Base-by-base conservation (phyloP, 2,329 filamentous ascomycete species). In the Neonectria punicea region DNA sequence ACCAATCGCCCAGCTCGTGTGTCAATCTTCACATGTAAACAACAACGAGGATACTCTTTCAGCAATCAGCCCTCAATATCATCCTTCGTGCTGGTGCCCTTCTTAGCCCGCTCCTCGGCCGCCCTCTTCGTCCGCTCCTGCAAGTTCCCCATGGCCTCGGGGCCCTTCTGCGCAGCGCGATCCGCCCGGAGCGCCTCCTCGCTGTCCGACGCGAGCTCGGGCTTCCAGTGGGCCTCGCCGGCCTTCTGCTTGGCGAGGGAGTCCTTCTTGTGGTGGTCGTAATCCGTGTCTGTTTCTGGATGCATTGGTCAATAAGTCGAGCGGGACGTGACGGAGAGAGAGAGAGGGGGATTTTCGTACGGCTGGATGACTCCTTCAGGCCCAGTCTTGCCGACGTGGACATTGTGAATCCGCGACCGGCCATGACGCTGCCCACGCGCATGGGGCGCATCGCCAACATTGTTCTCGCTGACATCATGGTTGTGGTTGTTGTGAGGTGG, bases 171-270 rank as follows among this genome's bases (percentile, higher is more conserved):
- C 11, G 44, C 20, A 28, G 66, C 65, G 32, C 87, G 87, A 76
- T 91, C 92, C 44, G 89, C 91, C 82, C 87, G 90, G 79, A 96
- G 85, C 72, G 88, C 88, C 78, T 92, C 92, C 83, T 97, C 93
- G 79, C 90, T 92, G 79, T 93, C 89, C 54, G 89, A 92, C 3
- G 93, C 92, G 54, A 97, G 84, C 77, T 91, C 89, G 22, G 90
- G 85, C 81, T 92, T 91, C 93, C 93, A 96, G 76, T 93, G 86
- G 58, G 85, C 90, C 77, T 88, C 85, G 66, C 92, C 92, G 43
- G 86, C 80, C 78, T 90, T 88, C 65, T 93, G 86, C 83, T 94
- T 94, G 68, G 84, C 65, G 47, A 91, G 80, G 25, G 84, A 83
- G 74, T 90, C 87, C 60, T 85, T 78, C 81, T 90, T 90, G 80